phyloP scores from a whole-genome alignment of 768 basidiomycete species.

The Tricholoma saponaceum region DNA sequence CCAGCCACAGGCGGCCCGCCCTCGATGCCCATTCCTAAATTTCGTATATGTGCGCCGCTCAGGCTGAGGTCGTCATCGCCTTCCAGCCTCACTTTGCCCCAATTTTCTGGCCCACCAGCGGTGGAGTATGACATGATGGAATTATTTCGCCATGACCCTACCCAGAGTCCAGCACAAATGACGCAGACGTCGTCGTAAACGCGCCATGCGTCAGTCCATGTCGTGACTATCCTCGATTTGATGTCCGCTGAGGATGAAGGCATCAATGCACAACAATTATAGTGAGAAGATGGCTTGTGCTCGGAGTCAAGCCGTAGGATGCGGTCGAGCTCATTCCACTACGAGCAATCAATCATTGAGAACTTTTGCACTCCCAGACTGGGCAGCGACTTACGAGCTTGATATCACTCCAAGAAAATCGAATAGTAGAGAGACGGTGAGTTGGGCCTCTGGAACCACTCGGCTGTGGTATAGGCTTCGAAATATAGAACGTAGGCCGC shows the following conservation, averaged over 20 bases:
- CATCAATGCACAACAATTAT: conserved; percentile 30
- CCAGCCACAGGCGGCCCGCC: conserved; percentile 36
- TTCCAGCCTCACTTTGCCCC: conserved; percentile 57
- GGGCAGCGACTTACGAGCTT: conserved; percentile 47
- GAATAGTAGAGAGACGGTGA: conserved; percentile 55
- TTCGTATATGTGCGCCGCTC: conserved; percentile 40
- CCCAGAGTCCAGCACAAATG: conserved; percentile 80
- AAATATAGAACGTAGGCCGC: conserved; percentile 63
- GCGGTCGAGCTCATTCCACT: conserved; percentile 81
- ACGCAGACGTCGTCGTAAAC: conserved; percentile 85
- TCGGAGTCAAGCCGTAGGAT: conserved; percentile 55
- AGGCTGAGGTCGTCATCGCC: conserved; percentile 61
- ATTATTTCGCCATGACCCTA: conserved; percentile 59
- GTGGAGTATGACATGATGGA: conserved; percentile 46
- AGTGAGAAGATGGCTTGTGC: conserved; percentile 16
- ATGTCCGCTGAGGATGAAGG: conserved; percentile 20
- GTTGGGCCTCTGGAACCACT: conserved; percentile 35
- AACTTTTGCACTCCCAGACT: background rate
- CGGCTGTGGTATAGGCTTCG: conserved; percentile 41
- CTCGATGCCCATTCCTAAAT: conserved; percentile 68
- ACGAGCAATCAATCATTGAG: background rate
- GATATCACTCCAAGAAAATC: conserved; percentile 84
- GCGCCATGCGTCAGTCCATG: conserved; percentile 75
- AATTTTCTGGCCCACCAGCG: conserved; percentile 43
- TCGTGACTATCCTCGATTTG: conserved; percentile 37